Evolutionary conservation across 306 rosid species (phyloP).

Genomic region (Lathyrus sativus): DNA sequence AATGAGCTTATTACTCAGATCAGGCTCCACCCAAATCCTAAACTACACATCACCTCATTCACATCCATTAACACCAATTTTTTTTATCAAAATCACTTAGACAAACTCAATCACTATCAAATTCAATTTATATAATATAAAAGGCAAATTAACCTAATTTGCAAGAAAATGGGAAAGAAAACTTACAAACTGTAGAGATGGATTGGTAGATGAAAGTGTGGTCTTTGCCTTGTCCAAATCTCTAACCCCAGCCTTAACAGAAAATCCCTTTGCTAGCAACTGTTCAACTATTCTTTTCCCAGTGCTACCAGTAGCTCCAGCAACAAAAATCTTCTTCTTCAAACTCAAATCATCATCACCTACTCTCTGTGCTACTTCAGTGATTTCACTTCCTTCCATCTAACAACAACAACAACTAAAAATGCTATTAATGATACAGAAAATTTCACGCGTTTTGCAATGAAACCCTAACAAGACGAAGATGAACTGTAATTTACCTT

Average conservation of each 20-base stretch:
- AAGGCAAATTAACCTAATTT: neutral
- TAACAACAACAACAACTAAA: conserved; percentile 26
- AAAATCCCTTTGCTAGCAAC: conserved; percentile 79
- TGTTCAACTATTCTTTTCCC: conserved; percentile 88
- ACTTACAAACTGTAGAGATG: conserved; percentile 82
- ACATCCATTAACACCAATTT: conserved; percentile 11
- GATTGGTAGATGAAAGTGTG: conserved; percentile 52
- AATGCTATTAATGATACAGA: neutral
- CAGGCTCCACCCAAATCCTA: neutral
- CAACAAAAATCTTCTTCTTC: conserved; percentile 81
- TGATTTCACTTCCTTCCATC: conserved; percentile 77
- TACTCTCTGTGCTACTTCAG: conserved; percentile 40
- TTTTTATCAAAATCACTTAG: conserved; percentile 13
- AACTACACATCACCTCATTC: neutral
- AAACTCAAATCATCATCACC: conserved; percentile 42
- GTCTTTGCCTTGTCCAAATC: conserved; percentile 77
- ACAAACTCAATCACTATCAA: neutral
- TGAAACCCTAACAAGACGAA: neutral
- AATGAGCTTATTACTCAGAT: too few species aligned
- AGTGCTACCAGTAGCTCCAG: conserved; percentile 92
- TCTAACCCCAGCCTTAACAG: conserved; percentile 90
- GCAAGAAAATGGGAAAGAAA: conserved; percentile 15
- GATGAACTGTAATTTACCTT: conserved; percentile 45
- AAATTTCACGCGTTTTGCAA: neutral
- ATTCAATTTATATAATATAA: too few species aligned